These are phyloP conservation scores for Botrytis aclada DNA, from an alignment of 2,329 filamentous ascomycete genomes.

Conservation along the genomic window DNA sequence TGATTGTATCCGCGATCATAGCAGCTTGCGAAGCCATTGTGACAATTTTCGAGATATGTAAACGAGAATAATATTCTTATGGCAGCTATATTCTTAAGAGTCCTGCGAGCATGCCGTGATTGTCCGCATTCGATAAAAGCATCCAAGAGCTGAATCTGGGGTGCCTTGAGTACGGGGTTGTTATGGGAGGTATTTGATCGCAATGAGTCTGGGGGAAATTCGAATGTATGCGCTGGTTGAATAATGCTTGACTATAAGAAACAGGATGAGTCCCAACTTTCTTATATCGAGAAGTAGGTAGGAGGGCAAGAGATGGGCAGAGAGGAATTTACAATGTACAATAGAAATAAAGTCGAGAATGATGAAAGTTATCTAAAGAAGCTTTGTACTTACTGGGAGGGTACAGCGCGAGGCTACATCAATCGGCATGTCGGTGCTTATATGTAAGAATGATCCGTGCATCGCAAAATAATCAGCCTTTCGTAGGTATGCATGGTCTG, in stretches of 20 bases:
- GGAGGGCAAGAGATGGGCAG: not conserved
- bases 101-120: slow-evolving; percentile 9
- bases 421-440: slow-evolving; percentile 16
- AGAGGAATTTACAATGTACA: slow-evolving; percentile 1
- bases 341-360: slow-evolving; percentile 14
- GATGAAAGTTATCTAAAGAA: slow-evolving; percentile 18
- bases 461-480: not conserved
- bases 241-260: not conserved
- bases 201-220: not conserved
- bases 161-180: slow-evolving; percentile 15
- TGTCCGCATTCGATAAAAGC: slow-evolving; percentile 12
- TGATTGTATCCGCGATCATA: slow-evolving; percentile 63
- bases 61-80: not conserved
- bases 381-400: slow-evolving; percentile 14
- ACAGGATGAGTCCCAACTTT: not conserved
- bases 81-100: not conserved
- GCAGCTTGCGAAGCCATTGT: slow-evolving; percentile 57
- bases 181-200: slow-evolving; percentile 4
- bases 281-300: not conserved
- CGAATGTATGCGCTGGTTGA: slow-evolving; percentile 12
- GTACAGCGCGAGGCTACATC: slow-evolving; percentile 9
- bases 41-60: slow-evolving; percentile 14
- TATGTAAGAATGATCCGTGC: slow-evolving; percentile 7
- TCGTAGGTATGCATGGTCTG: not conserved
- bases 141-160: not conserved